These are phyloP conservation scores for Viola pubescens DNA, from an alignment of 441 rosid species.

Conservation along the genomic window DNA sequence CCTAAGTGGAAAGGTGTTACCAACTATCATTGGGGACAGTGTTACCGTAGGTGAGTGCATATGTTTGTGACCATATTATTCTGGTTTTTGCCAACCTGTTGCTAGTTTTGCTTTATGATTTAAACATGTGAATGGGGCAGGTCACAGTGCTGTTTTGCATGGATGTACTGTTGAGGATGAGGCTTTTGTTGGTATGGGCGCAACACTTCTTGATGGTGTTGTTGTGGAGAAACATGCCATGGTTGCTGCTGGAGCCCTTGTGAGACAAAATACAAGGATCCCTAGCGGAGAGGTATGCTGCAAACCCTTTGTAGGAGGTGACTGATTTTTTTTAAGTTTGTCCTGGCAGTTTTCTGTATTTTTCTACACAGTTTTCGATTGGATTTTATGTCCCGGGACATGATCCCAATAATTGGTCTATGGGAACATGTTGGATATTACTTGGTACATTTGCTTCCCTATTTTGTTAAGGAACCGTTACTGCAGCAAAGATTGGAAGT, in stretches of 20 bases:
- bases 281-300: constrained; percentile 75
- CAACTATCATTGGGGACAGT: constrained; percentile 79
- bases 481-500: too few species aligned
- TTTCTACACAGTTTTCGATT: too few species aligned
- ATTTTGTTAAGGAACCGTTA: too few species aligned
- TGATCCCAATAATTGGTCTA: too few species aligned
- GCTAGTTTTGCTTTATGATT: constrained; percentile 15
- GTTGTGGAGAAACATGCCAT: constrained; percentile 79
- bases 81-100: constrained; percentile 3
- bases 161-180: constrained; percentile 95
- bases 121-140: constrained; percentile 35
- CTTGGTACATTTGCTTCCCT: too few species aligned
- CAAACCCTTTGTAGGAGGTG: not conserved
- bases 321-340: too few species aligned
- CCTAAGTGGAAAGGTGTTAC: constrained; percentile 82
- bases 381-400: too few species aligned
- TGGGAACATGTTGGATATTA: too few species aligned
- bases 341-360: too few species aligned
- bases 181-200: constrained; percentile 88
- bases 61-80: not conserved
- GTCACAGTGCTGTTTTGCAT: constrained; percentile 93
- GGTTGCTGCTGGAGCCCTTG: constrained; percentile 98
- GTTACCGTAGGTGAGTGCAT: constrained; percentile 71
- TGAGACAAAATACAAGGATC: constrained; percentile 77
- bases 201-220: constrained; percentile 84